phyloP scores from a whole-genome alignment of 2,329 filamentous ascomycete species.

The Xylariaceae sp. region DNA sequence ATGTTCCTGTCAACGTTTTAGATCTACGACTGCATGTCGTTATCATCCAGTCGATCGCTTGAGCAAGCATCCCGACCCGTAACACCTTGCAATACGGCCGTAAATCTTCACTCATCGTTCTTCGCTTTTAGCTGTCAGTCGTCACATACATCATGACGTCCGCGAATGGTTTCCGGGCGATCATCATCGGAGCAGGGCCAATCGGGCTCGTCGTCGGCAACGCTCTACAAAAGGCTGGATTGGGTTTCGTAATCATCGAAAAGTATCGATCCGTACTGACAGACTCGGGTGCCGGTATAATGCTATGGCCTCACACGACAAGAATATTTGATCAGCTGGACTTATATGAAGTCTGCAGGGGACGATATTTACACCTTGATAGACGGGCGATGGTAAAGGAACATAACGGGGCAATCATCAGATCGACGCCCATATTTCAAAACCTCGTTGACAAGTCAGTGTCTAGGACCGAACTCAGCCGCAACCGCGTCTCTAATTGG shows the following conservation, averaged over 20 bases:
- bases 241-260: slow-evolving; percentile 13
- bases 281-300: slow-evolving; percentile 10
- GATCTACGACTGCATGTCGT: no score
- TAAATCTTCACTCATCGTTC: no score
- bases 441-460: background rate
- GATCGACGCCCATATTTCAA: background rate
- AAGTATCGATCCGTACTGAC: slow-evolving; percentile 7
- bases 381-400: background rate
- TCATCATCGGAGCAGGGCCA: slow-evolving; percentile 15
- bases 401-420: background rate
- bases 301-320: slow-evolving; percentile 11
- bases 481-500: background rate
- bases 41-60: no score
- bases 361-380: background rate
- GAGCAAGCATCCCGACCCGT: no score
- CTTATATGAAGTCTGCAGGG: background rate
- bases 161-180: slow-evolving; percentile 7
- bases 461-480: background rate
- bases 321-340: slow-evolving; percentile 15
- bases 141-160: no score
- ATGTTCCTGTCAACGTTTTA: no score
- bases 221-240: slow-evolving; percentile 8
- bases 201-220: slow-evolving; percentile 13
- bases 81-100: no score
- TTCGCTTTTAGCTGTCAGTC: no score